Percentiles rank a stretch among this genome's conserved stretches.
Evolutionary conservation across 495 filamentous ascomycete species (phyloP).

Genomic region (Hyaloscypha hepaticicola): DNA sequence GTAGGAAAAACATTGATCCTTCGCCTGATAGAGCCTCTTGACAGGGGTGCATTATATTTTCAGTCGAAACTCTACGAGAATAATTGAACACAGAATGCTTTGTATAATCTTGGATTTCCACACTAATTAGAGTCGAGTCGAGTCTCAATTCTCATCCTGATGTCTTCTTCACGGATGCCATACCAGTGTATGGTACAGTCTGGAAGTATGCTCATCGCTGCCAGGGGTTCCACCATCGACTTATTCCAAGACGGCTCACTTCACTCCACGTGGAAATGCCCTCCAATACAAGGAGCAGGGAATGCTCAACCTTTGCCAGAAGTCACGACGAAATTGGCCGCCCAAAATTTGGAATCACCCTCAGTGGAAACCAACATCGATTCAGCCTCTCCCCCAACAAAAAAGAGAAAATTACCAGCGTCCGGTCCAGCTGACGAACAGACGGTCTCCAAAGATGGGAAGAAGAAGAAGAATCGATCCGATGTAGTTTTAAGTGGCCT

Average conservation of each 20-base stretch:
- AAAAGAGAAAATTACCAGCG: constrained; percentile 27
- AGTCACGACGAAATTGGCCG: not conserved
- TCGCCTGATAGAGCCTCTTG: too few species aligned
- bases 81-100: too few species aligned
- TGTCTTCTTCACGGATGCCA: constrained; percentile 26
- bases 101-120: not conserved
- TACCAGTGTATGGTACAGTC: constrained; percentile 43
- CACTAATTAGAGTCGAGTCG: not conserved
- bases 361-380: not conserved
- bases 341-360: constrained; percentile 14
- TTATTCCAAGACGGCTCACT: constrained; percentile 38
- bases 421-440: not conserved
- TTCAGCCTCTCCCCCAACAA: constrained; percentile 22
- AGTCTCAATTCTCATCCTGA: not conserved
- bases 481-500: constrained; percentile 17
- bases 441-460: constrained; percentile 3
- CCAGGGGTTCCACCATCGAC: constrained; percentile 42
- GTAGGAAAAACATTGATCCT: too few species aligned
- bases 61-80: too few species aligned
- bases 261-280: constrained; percentile 40
- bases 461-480: constrained; percentile 23
- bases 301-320: not conserved
- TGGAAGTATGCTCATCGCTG: constrained; percentile 42
- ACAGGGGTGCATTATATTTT: too few species aligned
- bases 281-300: not conserved